Base-by-base conservation (phyloP, 2,329 filamentous ascomycete species). In the Aaosphaeria pasadenensis region DNA sequence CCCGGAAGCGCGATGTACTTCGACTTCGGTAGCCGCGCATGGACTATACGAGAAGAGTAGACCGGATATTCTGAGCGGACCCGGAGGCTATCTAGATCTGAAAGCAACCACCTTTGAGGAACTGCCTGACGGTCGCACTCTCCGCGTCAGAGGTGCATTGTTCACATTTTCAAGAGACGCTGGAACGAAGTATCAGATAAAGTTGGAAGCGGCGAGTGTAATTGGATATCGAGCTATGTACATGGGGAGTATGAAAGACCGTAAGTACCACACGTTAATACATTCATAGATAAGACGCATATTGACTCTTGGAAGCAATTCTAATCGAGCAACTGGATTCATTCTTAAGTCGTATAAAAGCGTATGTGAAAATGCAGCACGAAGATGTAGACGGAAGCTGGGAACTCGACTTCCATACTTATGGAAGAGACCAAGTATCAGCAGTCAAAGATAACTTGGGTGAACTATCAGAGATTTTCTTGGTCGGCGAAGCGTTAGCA, bases 21-120 rank as follows among this genome's bases (percentile, higher is more conserved):
- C 76, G 0, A 46, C 75, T 0, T 75, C 73, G 0, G 78, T 82
- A 0, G 78, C 78, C 1, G 76, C 79, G 0, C 79, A 82, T 51
- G 75, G 77, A 0, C 58, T 82, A 7, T 82, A 82, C 44, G 79
- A 82, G 63, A 82, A 82, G 50, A 69, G 72, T 0, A 58, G 79
- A 11, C 79, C 80, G 0, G 79, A 82, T 56, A 54, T 76, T 1
- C 55, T 81, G 1, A 50, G 64, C 5, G 79, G 79, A 0, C 80
- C 79, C 0, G 80, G 79, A 0, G 80, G 79, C 0, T 57, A 63
- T 5, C 64, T 82, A 0, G 63, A 77, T 39, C 60, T 81, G 0
- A 63, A 64, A 0, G 42, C 61, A 0, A 66, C 74, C 1, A 67
- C 54, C 2, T 80, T 79, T 49, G 66, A 75, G 48, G 71, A 77